Conservation (phyloP, 495 filamentous ascomycete genomes). For the Hamigera avellanea region DNA sequence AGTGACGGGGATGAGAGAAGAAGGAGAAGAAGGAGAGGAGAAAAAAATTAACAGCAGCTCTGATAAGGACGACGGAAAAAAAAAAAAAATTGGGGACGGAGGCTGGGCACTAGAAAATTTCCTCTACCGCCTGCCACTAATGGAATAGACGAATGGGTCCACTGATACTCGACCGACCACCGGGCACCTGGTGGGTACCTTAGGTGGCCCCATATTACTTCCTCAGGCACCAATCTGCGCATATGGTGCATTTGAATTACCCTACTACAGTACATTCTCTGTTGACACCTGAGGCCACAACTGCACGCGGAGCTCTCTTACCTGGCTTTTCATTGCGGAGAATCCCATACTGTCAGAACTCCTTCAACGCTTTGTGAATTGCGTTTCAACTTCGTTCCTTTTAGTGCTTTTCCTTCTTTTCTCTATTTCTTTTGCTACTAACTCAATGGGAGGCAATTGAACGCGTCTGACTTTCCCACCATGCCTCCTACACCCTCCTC, state of each 20-base stretch:
- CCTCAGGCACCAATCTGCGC: background rate
- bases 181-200: slow-evolving; percentile 11
- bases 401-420: too few species aligned
- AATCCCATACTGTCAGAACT: too few species aligned
- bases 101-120: slow-evolving; percentile 18
- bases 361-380: too few species aligned
- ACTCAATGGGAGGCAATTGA: slow-evolving; percentile 19
- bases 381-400: too few species aligned
- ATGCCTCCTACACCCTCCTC: slow-evolving; percentile 29
- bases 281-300: too few species aligned
- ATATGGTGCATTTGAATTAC: background rate
- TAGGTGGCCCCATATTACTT: background rate
- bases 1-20: slow-evolving; percentile 1
- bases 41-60: slow-evolving; percentile 18
- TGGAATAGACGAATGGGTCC: background rate
- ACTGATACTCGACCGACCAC: too few species aligned
- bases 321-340: too few species aligned
- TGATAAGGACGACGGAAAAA: slow-evolving; percentile 10
- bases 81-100: slow-evolving; percentile 13
- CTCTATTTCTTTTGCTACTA: background rate
- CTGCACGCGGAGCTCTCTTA: too few species aligned
- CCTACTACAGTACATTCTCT: too few species aligned
- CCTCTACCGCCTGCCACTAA: slow-evolving; percentile 19
- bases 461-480: slow-evolving; percentile 1
- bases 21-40: slow-evolving; percentile 14